phyloP scores from a whole-genome alignment of 2,329 filamentous ascomycete genomes.

The Pezicula neosporulosa region DNA sequence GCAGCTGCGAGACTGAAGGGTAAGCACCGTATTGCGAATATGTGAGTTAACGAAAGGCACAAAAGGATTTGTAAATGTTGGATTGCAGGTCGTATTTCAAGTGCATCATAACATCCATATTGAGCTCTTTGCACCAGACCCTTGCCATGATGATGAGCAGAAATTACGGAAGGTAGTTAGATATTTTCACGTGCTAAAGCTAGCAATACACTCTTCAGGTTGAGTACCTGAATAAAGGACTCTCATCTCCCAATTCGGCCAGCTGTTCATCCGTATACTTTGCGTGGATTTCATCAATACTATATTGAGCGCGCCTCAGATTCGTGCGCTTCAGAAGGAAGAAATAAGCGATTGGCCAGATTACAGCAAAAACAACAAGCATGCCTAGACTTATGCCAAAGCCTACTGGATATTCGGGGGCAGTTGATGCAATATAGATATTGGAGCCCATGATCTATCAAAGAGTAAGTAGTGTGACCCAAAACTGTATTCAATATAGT shows the following conservation, averaged over 20 bases:
- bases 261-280: conserved; percentile 15
- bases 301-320: conserved; percentile 46
- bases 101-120: no score
- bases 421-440: conserved; percentile 32
- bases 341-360: background rate
- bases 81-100: no score
- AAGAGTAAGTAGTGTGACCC: background rate
- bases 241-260: conserved; percentile 29
- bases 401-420: conserved; percentile 32
- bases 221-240: conserved; percentile 30
- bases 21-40: no score
- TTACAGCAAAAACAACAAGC: conserved; percentile 3
- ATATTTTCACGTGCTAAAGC: background rate
- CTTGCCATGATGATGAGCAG: background rate
- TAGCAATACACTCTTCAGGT: conserved; percentile 15
- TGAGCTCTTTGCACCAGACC: no score
- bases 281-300: conserved; percentile 48
- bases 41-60: no score
- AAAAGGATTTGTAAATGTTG: no score
- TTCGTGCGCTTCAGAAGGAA: conserved; percentile 8
- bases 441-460: conserved; percentile 26
- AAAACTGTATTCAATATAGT: no score
- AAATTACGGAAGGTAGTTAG: background rate
- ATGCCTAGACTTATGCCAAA: conserved; percentile 32
- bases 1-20: no score